A percentile compares a stretch with the other conserved stretches of the same genome.
Conservation (phyloP, 192 early-diverging fungal species). For the Umbelopsis sp. region DNA sequence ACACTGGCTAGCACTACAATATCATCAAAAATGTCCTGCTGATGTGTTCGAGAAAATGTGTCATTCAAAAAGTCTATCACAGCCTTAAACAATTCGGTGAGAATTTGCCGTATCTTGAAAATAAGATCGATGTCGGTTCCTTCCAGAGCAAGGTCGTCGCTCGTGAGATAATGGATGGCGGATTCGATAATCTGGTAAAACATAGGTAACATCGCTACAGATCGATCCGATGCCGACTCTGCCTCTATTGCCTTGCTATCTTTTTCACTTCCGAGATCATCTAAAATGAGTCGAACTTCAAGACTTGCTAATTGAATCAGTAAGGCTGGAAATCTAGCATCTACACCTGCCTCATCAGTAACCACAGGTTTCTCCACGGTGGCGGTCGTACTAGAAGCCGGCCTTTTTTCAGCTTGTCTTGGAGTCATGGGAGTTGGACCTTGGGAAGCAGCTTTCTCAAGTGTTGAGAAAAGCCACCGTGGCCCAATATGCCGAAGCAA, state of each 20-base stretch:
- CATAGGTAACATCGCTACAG: constrained; percentile 38
- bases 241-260: background rate
- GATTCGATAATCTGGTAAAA: constrained; percentile 45
- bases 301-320: constrained; percentile 40
- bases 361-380: constrained; percentile 2
- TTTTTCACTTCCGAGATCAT: constrained; percentile 26
- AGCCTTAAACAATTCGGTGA: constrained; percentile 3
- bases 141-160: background rate
- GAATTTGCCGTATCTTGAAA: constrained; percentile 8
- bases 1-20: background rate
- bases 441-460: constrained; percentile 10
- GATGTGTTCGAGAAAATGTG: background rate
- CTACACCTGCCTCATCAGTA: background rate
- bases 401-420: constrained; percentile 1
- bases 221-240: constrained; percentile 13
- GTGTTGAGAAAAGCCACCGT: constrained; percentile 40
- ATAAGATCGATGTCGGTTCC: background rate
- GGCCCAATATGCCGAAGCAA: constrained; percentile 38
- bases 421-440: background rate
- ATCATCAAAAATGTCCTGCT: background rate
- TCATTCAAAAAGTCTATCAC: constrained; percentile 9
- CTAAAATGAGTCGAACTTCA: constrained; percentile 43
- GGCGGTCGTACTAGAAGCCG: background rate
- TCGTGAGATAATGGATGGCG: constrained; percentile 38
- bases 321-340: constrained; percentile 40